These are phyloP conservation scores for Phytopythium delawarense DNA, from an alignment of 352 stramenopile genomes.

Conservation along the genomic window DNA sequence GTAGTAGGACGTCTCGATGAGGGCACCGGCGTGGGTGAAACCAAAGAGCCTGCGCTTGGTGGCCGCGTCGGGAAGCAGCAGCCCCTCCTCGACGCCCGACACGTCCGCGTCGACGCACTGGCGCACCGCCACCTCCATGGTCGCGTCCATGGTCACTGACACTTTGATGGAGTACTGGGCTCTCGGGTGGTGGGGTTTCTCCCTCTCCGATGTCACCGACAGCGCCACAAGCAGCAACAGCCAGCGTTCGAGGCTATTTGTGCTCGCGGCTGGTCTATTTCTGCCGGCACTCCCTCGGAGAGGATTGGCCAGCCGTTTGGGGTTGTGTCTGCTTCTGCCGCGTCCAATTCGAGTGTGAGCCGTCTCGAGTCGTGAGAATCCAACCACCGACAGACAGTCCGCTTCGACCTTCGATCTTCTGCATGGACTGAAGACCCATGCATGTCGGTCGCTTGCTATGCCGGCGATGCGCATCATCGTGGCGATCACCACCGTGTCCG, in stretches of 20 bases:
- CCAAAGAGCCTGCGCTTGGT: slow-evolving; percentile 57
- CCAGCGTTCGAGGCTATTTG: not conserved
- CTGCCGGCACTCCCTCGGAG: not conserved
- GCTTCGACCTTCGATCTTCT: not conserved
- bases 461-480: not conserved
- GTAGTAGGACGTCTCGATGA: slow-evolving; percentile 59
- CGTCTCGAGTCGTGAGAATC: not conserved
- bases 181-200: not conserved
- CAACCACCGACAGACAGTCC: not conserved
- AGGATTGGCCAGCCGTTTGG: not conserved
- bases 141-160: not conserved
- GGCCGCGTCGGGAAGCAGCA: slow-evolving; percentile 34
- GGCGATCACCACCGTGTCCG: not conserved
- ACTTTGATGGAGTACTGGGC: not conserved
- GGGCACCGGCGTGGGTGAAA: slow-evolving; percentile 42
- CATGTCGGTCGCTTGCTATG: not conserved
- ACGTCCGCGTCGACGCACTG: slow-evolving; percentile 37
- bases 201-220: not conserved
- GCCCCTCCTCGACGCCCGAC: slow-evolving; percentile 27
- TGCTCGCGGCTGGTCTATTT: not conserved
- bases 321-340: no score
- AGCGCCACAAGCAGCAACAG: not conserved
- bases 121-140: slow-evolving; percentile 38
- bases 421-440: not conserved
- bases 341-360: not conserved